phyloP scores from a whole-genome alignment of 352 stramenopile species.

The Phytophthora citrophthora region DNA sequence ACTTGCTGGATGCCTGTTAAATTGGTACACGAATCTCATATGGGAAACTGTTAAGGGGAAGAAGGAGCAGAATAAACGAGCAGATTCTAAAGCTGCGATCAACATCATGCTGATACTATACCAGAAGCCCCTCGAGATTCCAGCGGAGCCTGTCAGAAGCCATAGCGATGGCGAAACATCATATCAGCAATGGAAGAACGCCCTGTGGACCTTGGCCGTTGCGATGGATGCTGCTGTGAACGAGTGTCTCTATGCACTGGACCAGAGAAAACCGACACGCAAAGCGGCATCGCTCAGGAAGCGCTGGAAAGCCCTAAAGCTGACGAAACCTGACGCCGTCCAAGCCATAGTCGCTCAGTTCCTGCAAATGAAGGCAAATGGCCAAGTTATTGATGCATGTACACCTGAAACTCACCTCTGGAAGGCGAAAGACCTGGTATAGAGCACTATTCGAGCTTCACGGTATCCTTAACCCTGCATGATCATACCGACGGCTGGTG shows the following conservation, averaged over 20 bases:
- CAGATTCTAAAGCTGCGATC: not conserved
- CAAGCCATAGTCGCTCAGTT: too few relatives aligned
- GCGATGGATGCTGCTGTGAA: not conserved
- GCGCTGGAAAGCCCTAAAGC: too few relatives aligned
- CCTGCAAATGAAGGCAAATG: too few relatives aligned
- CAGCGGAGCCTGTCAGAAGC: not conserved
- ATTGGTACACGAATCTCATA: conserved; percentile 12
- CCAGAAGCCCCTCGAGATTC: not conserved
- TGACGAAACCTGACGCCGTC: too few relatives aligned
- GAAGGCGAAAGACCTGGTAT: not conserved
- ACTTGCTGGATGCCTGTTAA: conserved; percentile 1
- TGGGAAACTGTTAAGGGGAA: conserved; percentile 14
- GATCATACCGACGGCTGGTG: too few relatives aligned
- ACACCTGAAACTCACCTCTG: not conserved
- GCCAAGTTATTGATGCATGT: too few relatives aligned
- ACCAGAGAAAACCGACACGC: not conserved
- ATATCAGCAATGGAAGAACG: not conserved
- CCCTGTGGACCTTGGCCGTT: not conserved
- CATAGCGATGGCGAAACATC: not conserved
- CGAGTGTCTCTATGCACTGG: not conserved
- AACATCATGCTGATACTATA: not conserved
- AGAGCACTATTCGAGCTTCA: not conserved
- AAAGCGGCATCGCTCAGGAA: not conserved
- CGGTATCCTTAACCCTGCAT: not conserved
- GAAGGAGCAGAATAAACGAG: not conserved